Evolutionary conservation across 257 asterid genomes (phyloP).

Genomic region (Nicotiana knightiana): DNA sequence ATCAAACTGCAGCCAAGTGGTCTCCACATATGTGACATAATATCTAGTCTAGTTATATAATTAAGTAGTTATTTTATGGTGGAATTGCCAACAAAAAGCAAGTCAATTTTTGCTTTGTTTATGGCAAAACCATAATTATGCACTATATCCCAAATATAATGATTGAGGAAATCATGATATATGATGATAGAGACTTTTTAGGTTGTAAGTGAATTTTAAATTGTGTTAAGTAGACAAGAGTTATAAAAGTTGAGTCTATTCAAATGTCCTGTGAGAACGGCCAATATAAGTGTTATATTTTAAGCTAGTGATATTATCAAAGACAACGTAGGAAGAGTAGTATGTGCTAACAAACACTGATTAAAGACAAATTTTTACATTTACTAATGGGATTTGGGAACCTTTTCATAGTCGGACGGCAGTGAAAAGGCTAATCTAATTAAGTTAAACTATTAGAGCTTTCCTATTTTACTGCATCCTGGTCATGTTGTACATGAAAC

Average conservation of each 20-base stretch:
- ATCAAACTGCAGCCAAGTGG: background rate
- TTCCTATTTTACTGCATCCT: no score
- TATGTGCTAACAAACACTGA: slow-evolving; percentile 29
- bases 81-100: background rate
- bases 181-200: background rate
- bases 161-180: slow-evolving; percentile 3
- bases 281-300: slow-evolving; percentile 19
- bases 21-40: background rate
- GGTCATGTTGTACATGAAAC: background rate
- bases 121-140: background rate
- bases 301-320: slow-evolving; percentile 40
- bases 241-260: slow-evolving; percentile 7
- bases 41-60: background rate
- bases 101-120: slow-evolving; percentile 3
- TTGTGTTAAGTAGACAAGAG: slow-evolving; percentile 3
- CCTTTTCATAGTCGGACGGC: no score
- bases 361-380: slow-evolving; percentile 28
- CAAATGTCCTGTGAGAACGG: slow-evolving; percentile 14
- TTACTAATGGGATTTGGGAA: background rate
- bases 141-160: background rate
- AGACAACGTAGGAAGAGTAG: slow-evolving; percentile 12
- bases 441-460: no score
- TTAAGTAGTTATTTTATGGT: background rate
- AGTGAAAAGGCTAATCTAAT: background rate
- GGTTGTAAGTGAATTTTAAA: background rate